Percentiles rank a stretch among this genome's conserved stretches.
Conservation (phyloP, 2,329 filamentous ascomycete genomes). For the Diaporthe sp. region DNA sequence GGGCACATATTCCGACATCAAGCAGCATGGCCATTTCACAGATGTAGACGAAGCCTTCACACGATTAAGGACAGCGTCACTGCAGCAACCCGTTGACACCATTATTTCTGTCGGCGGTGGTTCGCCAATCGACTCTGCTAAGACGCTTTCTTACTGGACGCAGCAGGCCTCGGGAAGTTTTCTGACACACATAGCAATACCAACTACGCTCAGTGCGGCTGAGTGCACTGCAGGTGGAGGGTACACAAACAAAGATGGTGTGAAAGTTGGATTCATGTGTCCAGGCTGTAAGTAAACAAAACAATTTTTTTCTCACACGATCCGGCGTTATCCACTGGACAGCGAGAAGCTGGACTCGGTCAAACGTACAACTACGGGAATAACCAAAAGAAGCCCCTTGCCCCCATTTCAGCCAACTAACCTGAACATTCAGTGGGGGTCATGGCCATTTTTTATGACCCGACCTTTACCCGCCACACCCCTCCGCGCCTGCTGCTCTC, state of each 20-base stretch:
- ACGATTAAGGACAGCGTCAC: neutral
- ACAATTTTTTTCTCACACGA: neutral
- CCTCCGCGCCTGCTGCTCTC: neutral
- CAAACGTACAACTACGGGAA: neutral
- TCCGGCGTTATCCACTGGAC: neutral
- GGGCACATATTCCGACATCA: neutral
- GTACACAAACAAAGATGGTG: neutral
- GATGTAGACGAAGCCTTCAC: neutral
- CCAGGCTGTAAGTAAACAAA: neutral
- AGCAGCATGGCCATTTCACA: conserved; percentile 10
- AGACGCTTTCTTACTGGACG: conserved; percentile 14
- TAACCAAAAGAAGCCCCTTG: no score
- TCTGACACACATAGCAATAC: conserved; percentile 4
- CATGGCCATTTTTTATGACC: conserved; percentile 6
- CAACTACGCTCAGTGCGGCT: neutral
- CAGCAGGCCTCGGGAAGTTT: conserved; percentile 8
- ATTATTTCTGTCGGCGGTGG: conserved; percentile 13
- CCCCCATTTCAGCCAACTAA: neutral
- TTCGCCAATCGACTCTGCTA: neutral
- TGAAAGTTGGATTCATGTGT: conserved; percentile 13
- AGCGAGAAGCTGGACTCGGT: neutral
- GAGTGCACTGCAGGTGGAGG: conserved; percentile 9
- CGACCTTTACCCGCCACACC: neutral
- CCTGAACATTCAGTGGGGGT: neutral
- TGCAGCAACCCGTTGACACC: neutral